Conservation (phyloP, 257 asterid genomes). For the Capsicum pubescens region DNA sequence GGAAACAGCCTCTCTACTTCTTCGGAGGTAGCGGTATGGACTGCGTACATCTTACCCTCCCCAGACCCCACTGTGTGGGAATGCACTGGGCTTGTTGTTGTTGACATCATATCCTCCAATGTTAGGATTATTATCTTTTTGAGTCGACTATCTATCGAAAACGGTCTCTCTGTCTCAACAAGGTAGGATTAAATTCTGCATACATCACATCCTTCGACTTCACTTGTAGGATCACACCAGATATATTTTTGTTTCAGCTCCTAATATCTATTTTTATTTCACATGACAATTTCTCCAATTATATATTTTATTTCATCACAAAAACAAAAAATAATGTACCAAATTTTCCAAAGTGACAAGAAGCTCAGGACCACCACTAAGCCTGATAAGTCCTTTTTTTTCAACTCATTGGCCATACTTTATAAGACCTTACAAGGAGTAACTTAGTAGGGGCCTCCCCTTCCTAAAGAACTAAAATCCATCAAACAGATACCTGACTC, state of each 20-base stretch:
- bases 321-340: neutral
- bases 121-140: too few species aligned
- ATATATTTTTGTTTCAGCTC: neutral
- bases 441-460: constrained; percentile 40
- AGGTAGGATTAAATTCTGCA: neutral
- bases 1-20: too few species aligned
- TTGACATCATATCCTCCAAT: too few species aligned
- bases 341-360: neutral
- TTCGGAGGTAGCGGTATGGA: too few species aligned
- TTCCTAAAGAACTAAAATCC: constrained; percentile 24
- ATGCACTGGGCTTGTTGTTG: too few species aligned
- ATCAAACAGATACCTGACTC: constrained; percentile 28
- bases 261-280: neutral
- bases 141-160: neutral
- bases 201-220: too few species aligned
- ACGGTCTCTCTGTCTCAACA: neutral
- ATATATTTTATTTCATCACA: constrained; percentile 1
- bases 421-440: constrained; percentile 24
- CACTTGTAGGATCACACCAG: neutral
- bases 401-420: constrained; percentile 20
- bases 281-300: neutral
- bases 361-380: constrained; percentile 24
- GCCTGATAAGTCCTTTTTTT: constrained; percentile 12
- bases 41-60: too few species aligned
- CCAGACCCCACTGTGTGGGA: too few species aligned